These are phyloP conservation scores for Ascobolus immersus DNA, from an alignment of 495 filamentous ascomycete species.

Conservation along the genomic window DNA sequence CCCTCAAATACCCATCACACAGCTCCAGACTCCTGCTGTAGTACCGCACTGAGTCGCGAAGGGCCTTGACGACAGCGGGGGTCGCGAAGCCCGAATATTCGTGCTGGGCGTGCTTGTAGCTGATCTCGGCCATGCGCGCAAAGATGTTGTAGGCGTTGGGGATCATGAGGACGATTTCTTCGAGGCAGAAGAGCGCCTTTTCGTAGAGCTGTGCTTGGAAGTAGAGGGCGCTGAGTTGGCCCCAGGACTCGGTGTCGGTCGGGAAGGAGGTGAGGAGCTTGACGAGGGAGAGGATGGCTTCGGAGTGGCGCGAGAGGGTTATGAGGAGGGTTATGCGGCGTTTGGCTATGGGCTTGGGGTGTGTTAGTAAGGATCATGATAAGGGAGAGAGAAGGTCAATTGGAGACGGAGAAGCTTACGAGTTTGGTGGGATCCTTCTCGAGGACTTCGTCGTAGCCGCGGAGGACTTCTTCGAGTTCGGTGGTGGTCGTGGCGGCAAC, in stretches of 20 bases:
- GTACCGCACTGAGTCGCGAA: constrained; percentile 48
- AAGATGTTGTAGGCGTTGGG: constrained; percentile 96
- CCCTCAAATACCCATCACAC: constrained; percentile 74
- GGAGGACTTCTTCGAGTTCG: constrained; percentile 39
- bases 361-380: too few species aligned
- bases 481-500: constrained; percentile 40
- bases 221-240: constrained; percentile 73
- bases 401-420: constrained; percentile 23
- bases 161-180: constrained; percentile 68
- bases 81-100: constrained; percentile 14
- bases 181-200: constrained; percentile 69
- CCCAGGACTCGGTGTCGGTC: constrained; percentile 85
- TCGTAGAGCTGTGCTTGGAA: constrained; percentile 43
- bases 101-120: constrained; percentile 37
- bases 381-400: background rate
- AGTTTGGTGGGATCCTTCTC: constrained; percentile 54
- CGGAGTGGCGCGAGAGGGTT: background rate
- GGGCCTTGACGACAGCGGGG: constrained; percentile 22
- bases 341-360: background rate
- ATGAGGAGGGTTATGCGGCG: background rate
- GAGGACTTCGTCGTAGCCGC: constrained; percentile 51
- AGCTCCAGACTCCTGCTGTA: constrained; percentile 82
- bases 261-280: background rate
- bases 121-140: constrained; percentile 60
- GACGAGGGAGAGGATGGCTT: background rate